A percentile compares a stretch with the other conserved stretches of the same genome.
Evolutionary conservation across 345 rosid genomes (phyloP).

Genomic region (Ceriops decandra): DNA sequence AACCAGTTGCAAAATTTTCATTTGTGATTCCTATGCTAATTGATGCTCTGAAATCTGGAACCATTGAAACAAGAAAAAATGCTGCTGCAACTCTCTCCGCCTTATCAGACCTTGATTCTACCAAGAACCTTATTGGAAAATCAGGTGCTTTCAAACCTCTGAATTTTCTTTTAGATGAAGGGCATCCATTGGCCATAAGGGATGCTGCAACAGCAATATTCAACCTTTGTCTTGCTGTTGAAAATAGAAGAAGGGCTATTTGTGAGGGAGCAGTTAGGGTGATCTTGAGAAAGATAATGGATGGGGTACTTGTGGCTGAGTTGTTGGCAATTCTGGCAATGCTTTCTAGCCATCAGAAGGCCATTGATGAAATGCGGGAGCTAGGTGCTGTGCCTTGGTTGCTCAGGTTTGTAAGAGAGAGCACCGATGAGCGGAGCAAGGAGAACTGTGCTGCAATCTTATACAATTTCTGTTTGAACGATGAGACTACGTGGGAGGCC

Average conservation of each 20-base stretch:
- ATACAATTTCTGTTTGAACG: constrained; percentile 34
- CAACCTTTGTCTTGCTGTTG: constrained; percentile 28
- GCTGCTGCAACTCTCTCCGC: constrained; percentile 51
- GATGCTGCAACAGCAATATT: constrained; percentile 50
- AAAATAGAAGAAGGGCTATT: constrained; percentile 41
- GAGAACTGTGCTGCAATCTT: constrained; percentile 53
- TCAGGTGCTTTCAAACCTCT: constrained; percentile 49
- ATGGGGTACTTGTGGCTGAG: constrained; percentile 38
- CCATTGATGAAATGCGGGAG: constrained; percentile 37
- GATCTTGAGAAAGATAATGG: constrained; percentile 35
- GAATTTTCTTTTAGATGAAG: constrained; percentile 41
- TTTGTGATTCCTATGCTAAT: constrained; percentile 40
- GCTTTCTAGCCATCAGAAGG: constrained; percentile 36
- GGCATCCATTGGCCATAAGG: constrained; percentile 32
- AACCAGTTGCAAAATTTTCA: constrained; percentile 35
- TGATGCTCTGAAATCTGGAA: constrained; percentile 36
- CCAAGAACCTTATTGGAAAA: constrained; percentile 40
- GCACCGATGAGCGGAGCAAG: constrained; percentile 23
- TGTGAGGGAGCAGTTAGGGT: constrained; percentile 37
- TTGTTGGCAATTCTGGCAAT: constrained; percentile 42
- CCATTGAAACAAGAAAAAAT: constrained; percentile 43
- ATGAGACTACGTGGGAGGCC: constrained; percentile 16
- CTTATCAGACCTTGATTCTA: constrained; percentile 36
- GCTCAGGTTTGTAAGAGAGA: constrained; percentile 42
- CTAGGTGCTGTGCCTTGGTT: constrained; percentile 40